These are phyloP conservation scores for Ogataea dorogensis DNA, from an alignment of 805 yeast species.

Conservation along the genomic window DNA sequence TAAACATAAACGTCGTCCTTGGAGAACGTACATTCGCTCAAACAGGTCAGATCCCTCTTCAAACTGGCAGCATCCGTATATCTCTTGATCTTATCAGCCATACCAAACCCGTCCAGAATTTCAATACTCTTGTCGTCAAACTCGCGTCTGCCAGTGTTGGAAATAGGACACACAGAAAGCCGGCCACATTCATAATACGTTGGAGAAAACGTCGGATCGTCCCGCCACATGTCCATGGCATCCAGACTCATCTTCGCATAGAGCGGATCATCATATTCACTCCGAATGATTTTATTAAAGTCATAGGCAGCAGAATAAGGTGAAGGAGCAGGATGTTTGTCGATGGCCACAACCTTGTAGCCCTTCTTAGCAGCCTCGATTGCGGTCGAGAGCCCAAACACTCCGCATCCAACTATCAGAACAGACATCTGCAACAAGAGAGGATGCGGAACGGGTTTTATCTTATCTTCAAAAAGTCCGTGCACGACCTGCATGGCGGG, in stretches of 20 bases:
- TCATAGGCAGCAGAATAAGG: slow-evolving; percentile 49
- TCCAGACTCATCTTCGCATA: slow-evolving; percentile 45
- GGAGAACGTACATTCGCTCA: slow-evolving; percentile 14
- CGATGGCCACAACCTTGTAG: slow-evolving; percentile 37
- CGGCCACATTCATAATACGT: slow-evolving; percentile 43
- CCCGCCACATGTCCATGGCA: slow-evolving; percentile 41
- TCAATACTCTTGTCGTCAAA: slow-evolving; percentile 40
- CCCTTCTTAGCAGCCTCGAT: slow-evolving; percentile 35
- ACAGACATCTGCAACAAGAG: slow-evolving; percentile 11
- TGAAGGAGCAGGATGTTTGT: slow-evolving; percentile 42
- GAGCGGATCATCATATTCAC: slow-evolving; percentile 43
- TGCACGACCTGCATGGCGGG: slow-evolving; percentile 8
- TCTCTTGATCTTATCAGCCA: slow-evolving; percentile 31
- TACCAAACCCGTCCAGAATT: slow-evolving; percentile 31
- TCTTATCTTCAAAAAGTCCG: slow-evolving; percentile 1
- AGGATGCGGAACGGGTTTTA: neutral
- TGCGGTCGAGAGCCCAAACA: slow-evolving; percentile 47
- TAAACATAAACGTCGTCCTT: slow-evolving; percentile 20
- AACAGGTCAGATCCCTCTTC: slow-evolving; percentile 22
- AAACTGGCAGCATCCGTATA: slow-evolving; percentile 32
- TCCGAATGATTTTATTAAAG: slow-evolving; percentile 47
- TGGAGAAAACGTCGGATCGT: slow-evolving; percentile 34
- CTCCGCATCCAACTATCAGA: slow-evolving; percentile 40
- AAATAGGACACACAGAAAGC: slow-evolving; percentile 36
- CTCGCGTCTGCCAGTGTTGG: slow-evolving; percentile 33